Conservation (phyloP, 1,139 yeast genomes). For the Yamadazyma conglobata region DNA sequence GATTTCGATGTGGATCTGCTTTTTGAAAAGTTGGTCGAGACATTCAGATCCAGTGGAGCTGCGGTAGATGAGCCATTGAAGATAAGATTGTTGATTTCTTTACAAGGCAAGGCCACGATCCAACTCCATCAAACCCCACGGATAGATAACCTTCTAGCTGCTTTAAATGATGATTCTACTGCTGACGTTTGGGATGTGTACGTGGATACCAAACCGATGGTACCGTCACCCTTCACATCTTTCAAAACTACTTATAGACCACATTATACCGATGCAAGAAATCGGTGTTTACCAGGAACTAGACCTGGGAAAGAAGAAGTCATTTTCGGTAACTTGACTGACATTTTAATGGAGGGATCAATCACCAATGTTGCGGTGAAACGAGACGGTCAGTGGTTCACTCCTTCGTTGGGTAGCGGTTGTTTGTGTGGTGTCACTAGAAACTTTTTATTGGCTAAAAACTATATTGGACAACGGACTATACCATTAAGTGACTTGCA, state of each 20-base stretch:
- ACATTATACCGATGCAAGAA: conserved; percentile 62
- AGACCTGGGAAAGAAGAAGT: conserved; percentile 58
- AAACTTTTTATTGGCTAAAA: conserved; percentile 55
- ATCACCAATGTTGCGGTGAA: conserved; percentile 76
- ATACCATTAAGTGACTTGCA: conserved; percentile 43
- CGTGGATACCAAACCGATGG: conserved; percentile 51
- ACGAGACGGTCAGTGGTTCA: conserved; percentile 57
- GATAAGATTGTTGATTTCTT: conserved; percentile 52
- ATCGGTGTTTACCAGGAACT: conserved; percentile 37
- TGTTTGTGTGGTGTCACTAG: conserved; percentile 86
- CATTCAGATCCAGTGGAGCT: conserved; percentile 28
- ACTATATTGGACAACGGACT: conserved; percentile 52
- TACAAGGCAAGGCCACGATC: conserved; percentile 47
- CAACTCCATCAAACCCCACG: conserved; percentile 45
- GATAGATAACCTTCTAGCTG: conserved; percentile 43
- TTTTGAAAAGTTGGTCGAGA: conserved; percentile 40
- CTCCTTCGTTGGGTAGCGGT: conserved; percentile 75
- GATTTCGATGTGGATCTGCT: conserved; percentile 43
- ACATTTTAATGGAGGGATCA: conserved; percentile 76
- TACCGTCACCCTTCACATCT: conserved; percentile 75
- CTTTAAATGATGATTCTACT: conserved; percentile 18
- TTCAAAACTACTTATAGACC: conserved; percentile 80
- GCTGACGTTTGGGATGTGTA: conserved; percentile 52
- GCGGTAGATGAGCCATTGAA: conserved; percentile 46
- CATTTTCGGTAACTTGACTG: conserved; percentile 57